Evolutionary conservation across 257 asterid species (phyloP).

Genomic region (Lithospermum erythrorhizon): DNA sequence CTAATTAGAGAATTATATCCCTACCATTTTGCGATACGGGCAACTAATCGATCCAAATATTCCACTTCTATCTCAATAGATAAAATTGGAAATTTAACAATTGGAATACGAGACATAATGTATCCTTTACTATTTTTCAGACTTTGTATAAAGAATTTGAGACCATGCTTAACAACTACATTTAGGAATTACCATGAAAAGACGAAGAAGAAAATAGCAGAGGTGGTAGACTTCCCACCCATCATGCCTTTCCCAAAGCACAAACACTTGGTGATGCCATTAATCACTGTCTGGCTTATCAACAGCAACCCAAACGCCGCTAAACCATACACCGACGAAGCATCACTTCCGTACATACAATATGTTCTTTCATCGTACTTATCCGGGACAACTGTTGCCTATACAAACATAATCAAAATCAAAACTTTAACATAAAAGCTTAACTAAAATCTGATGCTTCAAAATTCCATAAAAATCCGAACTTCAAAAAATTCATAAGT

Average conservation of each 20-base stretch:
- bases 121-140: no score
- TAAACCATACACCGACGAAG: slow-evolving; percentile 85
- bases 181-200: slow-evolving; percentile 58
- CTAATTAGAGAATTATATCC: no score
- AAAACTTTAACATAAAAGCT: background rate
- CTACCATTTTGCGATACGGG: no score
- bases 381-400: slow-evolving; percentile 81
- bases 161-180: no score
- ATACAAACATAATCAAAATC: slow-evolving; percentile 1
- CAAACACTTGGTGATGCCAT: slow-evolving; percentile 82
- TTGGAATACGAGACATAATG: no score
- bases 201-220: slow-evolving; percentile 62
- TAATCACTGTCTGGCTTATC: slow-evolving; percentile 60
- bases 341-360: slow-evolving; percentile 73
- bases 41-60: no score
- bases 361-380: slow-evolving; percentile 50
- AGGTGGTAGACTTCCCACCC: slow-evolving; percentile 45
- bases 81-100: no score
- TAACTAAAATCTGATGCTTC: no score
- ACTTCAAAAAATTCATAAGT: background rate
- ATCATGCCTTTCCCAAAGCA: slow-evolving; percentile 80
- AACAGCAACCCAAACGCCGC: slow-evolving; percentile 84
- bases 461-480: no score
- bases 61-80: no score
- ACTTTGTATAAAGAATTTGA: no score